Conservation (phyloP, 1,284 basidiomycete species). For the Ganoderma lucidum region DNA sequence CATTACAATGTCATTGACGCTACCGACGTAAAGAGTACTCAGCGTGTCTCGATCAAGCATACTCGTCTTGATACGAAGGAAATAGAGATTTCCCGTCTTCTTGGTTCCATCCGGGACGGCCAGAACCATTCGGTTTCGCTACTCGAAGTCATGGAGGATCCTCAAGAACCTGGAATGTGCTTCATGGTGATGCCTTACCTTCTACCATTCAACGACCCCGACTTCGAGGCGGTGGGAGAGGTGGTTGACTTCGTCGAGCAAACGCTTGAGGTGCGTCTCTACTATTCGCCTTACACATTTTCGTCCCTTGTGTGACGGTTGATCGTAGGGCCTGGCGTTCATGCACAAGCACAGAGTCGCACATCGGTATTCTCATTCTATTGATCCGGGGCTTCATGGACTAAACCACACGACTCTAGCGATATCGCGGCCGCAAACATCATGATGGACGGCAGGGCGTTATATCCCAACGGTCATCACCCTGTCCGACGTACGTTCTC, state of each 20-base stretch:
- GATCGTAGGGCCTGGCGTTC: no score
- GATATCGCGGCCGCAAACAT: no score
- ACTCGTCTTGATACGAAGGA: slow-evolving; percentile 16
- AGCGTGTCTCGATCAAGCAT: slow-evolving; percentile 35
- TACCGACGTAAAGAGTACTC: slow-evolving; percentile 20
- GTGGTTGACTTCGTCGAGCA: slow-evolving; percentile 38
- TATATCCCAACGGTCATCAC: no score
- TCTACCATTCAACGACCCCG: slow-evolving; percentile 32
- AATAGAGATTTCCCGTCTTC: slow-evolving; percentile 17
- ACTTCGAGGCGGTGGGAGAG: slow-evolving; percentile 35
- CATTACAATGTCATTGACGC: slow-evolving; percentile 33
- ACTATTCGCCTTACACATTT: no score
- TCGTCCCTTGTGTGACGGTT: no score
- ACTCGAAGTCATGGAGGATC: slow-evolving; percentile 31
- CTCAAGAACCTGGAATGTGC: slow-evolving; percentile 3
- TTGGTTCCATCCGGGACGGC: slow-evolving; percentile 10
- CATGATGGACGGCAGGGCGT: no score
- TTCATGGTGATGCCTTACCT: slow-evolving; percentile 40
- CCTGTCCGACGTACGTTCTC: no score
- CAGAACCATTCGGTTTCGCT: slow-evolving; percentile 33
- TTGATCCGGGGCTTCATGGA: no score
- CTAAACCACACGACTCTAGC: no score
- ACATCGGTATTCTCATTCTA: no score
- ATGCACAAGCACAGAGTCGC: no score
- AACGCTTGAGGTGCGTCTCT: slow-evolving; percentile 37